Conservation (phyloP, 2,329 filamentous ascomycete species). For the Metarhizium robertsii region DNA sequence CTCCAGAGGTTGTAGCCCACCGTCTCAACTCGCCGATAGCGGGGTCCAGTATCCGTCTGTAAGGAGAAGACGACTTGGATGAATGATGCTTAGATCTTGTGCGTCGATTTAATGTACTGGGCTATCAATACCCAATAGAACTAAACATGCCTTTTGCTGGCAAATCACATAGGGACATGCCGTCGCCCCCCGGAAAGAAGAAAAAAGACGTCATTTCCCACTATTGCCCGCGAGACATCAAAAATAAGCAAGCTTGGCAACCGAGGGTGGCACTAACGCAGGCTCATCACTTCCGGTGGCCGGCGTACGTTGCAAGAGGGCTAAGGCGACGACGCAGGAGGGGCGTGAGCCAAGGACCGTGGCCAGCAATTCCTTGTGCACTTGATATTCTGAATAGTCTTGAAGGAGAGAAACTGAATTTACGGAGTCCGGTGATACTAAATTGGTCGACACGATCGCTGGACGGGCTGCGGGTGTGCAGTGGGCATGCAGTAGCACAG, state of each 20-base stretch:
- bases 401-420: not conserved
- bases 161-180: not conserved
- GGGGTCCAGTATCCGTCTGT: not conserved
- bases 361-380: not conserved
- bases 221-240: not conserved
- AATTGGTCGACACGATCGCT: constrained; percentile 1
- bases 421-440: not conserved
- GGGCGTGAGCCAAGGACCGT: not conserved
- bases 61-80: not conserved
- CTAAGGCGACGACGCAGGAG: not conserved
- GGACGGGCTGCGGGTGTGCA: not conserved
- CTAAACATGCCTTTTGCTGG: not conserved
- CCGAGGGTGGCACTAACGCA: not conserved
- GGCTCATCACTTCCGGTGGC: not conserved
- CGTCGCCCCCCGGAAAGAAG: not conserved
- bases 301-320: not conserved
- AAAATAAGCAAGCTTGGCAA: not conserved
- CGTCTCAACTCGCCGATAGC: not conserved
- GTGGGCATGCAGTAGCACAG: not conserved
- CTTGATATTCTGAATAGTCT: not conserved
- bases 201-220: not conserved
- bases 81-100: not conserved
- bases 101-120: not conserved
- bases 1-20: not conserved
- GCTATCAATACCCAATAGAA: not conserved